Conservation (phyloP, 176 grass and related monocot genomes). For the Zizania latifolia region DNA sequence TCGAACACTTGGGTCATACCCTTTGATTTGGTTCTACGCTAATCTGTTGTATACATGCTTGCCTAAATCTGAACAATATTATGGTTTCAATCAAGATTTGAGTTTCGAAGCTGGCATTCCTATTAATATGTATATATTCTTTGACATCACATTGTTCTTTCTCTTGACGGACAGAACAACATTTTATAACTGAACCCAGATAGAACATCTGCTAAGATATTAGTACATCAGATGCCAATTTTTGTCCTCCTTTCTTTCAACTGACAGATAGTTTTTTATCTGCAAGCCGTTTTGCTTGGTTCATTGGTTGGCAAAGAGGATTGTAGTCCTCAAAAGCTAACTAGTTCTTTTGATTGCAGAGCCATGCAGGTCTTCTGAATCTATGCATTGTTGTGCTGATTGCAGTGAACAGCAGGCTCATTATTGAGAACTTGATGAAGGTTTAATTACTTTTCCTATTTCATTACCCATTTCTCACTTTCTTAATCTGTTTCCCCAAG, state of each 20-base stretch:
- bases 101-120: not conserved
- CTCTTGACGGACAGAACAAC: not conserved
- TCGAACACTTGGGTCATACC: not conserved
- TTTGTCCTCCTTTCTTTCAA: not conserved
- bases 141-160: not conserved
- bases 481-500: not conserved
- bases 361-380: slow-evolving; percentile 97
- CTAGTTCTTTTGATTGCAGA: slow-evolving; percentile 48
- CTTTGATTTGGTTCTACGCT: not conserved
- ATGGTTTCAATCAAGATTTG: not conserved
- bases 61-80: not conserved
- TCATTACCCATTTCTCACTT: not conserved
- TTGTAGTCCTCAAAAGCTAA: slow-evolving; percentile 9
- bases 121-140: not conserved
- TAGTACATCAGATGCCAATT: not conserved
- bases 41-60: not conserved
- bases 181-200: not conserved
- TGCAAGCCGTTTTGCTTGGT: slow-evolving; percentile 2
- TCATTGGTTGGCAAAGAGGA: not conserved
- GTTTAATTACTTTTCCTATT: slow-evolving; percentile 33
- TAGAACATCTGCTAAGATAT: not conserved
- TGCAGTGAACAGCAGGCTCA: slow-evolving; percentile 92
- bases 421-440: slow-evolving; percentile 99
- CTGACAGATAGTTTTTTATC: not conserved
- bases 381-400: slow-evolving; percentile 94